These are phyloP conservation scores for Saccharata proteae DNA, from an alignment of 2,329 filamentous ascomycete genomes.

Conservation along the genomic window DNA sequence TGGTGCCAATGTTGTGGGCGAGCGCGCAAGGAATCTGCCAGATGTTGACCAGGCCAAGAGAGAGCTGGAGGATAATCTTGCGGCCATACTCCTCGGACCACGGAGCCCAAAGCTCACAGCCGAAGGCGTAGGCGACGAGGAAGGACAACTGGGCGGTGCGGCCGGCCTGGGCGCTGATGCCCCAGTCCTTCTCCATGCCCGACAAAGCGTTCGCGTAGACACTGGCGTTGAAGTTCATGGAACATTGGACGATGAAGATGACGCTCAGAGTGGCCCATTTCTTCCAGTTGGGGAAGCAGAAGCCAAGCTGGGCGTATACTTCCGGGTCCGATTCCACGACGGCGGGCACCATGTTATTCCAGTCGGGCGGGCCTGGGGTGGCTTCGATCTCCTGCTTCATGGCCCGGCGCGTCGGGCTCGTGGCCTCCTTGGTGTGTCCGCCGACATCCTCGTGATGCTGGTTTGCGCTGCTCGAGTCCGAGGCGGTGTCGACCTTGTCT, in stretches of 20 bases:
- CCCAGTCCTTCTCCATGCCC: slow-evolving; percentile 34
- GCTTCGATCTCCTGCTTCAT: too few species aligned
- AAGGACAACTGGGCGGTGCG: slow-evolving; percentile 39
- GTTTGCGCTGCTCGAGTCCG: too few species aligned
- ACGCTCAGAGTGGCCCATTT: slow-evolving; percentile 41
- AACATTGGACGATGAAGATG: slow-evolving; percentile 41
- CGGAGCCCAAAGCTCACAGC: slow-evolving; percentile 41
- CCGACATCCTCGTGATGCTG: too few species aligned
- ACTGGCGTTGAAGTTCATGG: slow-evolving; percentile 43
- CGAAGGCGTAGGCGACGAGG: slow-evolving; percentile 40
- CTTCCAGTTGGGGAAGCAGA: slow-evolving; percentile 32
- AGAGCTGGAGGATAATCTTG: slow-evolving; percentile 39
- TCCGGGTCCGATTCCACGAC: slow-evolving; percentile 6
- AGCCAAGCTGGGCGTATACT: slow-evolving; percentile 33
- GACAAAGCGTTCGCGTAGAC: slow-evolving; percentile 37
- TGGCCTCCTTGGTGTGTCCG: too few species aligned
- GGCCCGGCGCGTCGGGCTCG: too few species aligned
- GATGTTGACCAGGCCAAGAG: slow-evolving; percentile 42
- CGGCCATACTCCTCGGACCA: slow-evolving; percentile 44
- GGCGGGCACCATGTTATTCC: too few species aligned
- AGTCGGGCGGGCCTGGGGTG: too few species aligned
- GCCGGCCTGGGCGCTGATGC: slow-evolving; percentile 34
- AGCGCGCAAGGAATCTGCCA: slow-evolving; percentile 38
- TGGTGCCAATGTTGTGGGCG: slow-evolving; percentile 28
- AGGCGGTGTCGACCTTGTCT: too few species aligned